Base-by-base conservation (phyloP, 2,329 filamentous ascomycete species). In the Ramularia collo-cygni region DNA sequence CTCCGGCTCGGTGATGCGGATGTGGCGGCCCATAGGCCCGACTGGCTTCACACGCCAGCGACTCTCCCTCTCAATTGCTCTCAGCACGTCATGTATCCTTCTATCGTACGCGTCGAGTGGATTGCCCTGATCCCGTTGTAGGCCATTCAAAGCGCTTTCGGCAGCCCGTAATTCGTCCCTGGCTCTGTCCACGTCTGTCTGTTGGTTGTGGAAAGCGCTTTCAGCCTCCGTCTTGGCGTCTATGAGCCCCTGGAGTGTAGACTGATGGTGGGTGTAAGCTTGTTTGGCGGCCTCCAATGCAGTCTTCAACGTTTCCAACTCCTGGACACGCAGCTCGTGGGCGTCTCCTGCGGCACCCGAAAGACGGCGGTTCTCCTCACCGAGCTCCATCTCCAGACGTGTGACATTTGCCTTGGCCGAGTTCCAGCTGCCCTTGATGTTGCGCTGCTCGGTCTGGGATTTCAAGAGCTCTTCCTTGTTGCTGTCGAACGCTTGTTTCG, bases 11-110 rank as follows among this genome's bases (percentile, higher is more conserved):
- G 79, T 67, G 16, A 98, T 68, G 50, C 79, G 80, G 37, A 98
- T 73, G 55, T 92, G 76, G 16, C 79, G 69, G 19, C 89, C 92
- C 10, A 96, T 69, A 0, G 92, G 92, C 0, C 92, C 92, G 24
- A 96, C 70, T 2, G 92, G 92, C 46, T 75, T 81, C 30, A 75
- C 67, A 16, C 70, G 67, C 57, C 93, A 96, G 0, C 79, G 71
- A 2, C 48, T 62, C 42, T 94, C 85, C n/a, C 69, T 66, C 4
- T 77, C 71, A 45, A 96, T 85, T n/a, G 73, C 74, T 38, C 65
- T 70, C 5, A 93, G 64, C 3, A 95, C 73, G 2, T 69, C 64
- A 1, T 72, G 69, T 54, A 93, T 75, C 28, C 72, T 74, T 1
- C 63, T 60, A 29, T 80, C 76, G 53, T 83, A 95, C 0, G 75